Conservation (phyloP, 805 yeast genomes). For the Candida sanyiensis region DNA sequence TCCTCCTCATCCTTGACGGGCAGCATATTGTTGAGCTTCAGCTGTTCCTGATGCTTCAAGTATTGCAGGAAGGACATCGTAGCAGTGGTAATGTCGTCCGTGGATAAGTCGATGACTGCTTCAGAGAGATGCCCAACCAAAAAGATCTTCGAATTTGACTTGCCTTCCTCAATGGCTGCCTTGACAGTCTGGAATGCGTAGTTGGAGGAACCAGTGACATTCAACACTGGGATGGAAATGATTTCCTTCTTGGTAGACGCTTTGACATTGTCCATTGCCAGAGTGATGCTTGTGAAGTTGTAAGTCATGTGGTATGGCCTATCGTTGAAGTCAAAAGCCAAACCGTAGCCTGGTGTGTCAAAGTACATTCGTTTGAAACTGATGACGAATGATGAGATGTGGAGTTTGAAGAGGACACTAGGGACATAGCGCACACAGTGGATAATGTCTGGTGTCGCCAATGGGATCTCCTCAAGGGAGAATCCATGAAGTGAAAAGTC, state of each 20-base stretch:
- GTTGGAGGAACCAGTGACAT: slow-evolving; percentile 36
- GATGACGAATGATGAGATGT: slow-evolving; percentile 19
- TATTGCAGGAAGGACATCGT: slow-evolving; percentile 23
- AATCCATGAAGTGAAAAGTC: slow-evolving; percentile 18
- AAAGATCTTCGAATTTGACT: slow-evolving; percentile 29
- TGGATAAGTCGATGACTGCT: slow-evolving; percentile 39
- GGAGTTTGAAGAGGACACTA: slow-evolving; percentile 18
- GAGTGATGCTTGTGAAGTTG: slow-evolving; percentile 33
- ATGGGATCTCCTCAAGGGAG: slow-evolving; percentile 19
- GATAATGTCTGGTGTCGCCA: slow-evolving; percentile 16
- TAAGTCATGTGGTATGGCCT: slow-evolving; percentile 36
- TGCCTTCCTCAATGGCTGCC: slow-evolving; percentile 19
- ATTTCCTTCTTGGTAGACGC: slow-evolving; percentile 16
- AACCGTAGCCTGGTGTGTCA: slow-evolving; percentile 42
- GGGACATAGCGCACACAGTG: slow-evolving; percentile 22
- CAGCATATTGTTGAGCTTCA: slow-evolving; percentile 2
- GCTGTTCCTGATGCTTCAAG: slow-evolving; percentile 10
- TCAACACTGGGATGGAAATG: slow-evolving; percentile 19
- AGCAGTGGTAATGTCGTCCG: slow-evolving; percentile 33
- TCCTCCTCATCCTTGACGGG: slow-evolving; percentile 2
- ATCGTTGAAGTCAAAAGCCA: slow-evolving; percentile 36
- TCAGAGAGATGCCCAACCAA: slow-evolving; percentile 38
- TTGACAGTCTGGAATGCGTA: slow-evolving; percentile 30
- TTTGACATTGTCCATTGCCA: slow-evolving; percentile 26
- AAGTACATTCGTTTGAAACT: slow-evolving; percentile 26